Percentiles rank a stretch among this genome's conserved stretches.
phyloP scores from a whole-genome alignment of 257 asterid species.

The Penstemon eatonii region DNA sequence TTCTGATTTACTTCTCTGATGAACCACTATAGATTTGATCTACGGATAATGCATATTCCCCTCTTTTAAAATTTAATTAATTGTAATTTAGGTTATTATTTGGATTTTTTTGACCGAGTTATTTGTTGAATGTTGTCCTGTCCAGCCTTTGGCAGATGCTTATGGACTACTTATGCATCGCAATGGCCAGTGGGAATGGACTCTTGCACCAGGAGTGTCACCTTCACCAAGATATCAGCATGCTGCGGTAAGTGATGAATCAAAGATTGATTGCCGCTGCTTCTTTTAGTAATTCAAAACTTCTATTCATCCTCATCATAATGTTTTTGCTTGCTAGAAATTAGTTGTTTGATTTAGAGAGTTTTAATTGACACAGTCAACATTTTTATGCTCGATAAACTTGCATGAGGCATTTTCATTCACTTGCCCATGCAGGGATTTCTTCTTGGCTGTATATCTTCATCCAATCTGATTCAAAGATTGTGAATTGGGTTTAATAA shows the following conservation, averaged over 20 bases:
- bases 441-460: too few relatives aligned
- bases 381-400: constrained; percentile 11
- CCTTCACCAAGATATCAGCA: constrained; percentile 97
- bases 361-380: constrained; percentile 5
- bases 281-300: too few relatives aligned
- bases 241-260: constrained; percentile 77
- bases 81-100: constrained; percentile 11
- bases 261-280: constrained; percentile 4
- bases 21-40: constrained; percentile 10
- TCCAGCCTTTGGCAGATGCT: constrained; percentile 91
- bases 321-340: not conserved
- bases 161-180: constrained; percentile 99
- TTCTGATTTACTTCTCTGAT: too few relatives aligned
- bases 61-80: not conserved
- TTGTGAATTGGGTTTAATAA: not conserved
- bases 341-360: constrained; percentile 1
- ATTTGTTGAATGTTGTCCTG: constrained; percentile 30
- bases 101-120: constrained; percentile 28
- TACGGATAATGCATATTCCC: constrained; percentile 4
- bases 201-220: constrained; percentile 98
- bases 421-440: too few relatives aligned
- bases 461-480: constrained; percentile 2
- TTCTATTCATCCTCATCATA: constrained; percentile 6
- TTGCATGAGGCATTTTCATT: not conserved
- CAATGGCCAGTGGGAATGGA: constrained; percentile 99